Base-by-base conservation (phyloP, 1,284 basidiomycete species). In the Ganoderma meredithae region DNA sequence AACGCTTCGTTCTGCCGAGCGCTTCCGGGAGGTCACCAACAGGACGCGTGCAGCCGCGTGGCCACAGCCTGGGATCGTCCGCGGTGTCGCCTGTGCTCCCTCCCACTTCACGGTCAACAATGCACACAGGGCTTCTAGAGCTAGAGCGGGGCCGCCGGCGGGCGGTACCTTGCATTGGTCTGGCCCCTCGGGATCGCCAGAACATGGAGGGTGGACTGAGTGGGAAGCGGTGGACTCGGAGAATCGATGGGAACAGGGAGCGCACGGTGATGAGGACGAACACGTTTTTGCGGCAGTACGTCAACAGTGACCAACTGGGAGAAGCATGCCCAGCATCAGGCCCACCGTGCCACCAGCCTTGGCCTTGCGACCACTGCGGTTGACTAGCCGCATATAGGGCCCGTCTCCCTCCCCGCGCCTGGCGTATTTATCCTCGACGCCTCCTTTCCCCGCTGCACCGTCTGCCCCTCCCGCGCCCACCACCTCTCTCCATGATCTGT, bases 231-330 rank as follows among this genome's bases (percentile, higher is more conserved):
- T 55, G 15, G 52, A 33, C 27, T 55, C 52, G 52, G 25, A 33
- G 56, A 43, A 66, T 69, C 66, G 71, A 72, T 72, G 71, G 71
- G 69, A 70, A 72, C 71, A 56, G 65, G 27, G 25, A 56, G 62
- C 47, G 47, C 47, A 49, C 47, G 68, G 60, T 66, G 66, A 69
- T 66, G 60, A 52, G 55, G 41, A 31, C 8, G 60, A 39, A 36
- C 71, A 72, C 71, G 71, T 72, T 72, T 59, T 49, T 62, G 60
- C 47, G 63, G 44, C 58, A 63, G 69, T 72, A 72, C 71, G 71
- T 70, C 69, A 72, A 69, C 27, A 39, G 47, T 58, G 71, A 68
- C 62, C 64, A 60, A 53, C 52, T 22, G n/a, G 53, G 25, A 22
- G 55, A 43, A 52, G 22, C 49, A 55, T 41, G 60, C 49, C 63